A percentile compares a stretch with the other conserved stretches of the same genome.
Evolutionary conservation across 371 early-diverging fungal genomes (phyloP).

Genomic region (Circinella minor): DNA sequence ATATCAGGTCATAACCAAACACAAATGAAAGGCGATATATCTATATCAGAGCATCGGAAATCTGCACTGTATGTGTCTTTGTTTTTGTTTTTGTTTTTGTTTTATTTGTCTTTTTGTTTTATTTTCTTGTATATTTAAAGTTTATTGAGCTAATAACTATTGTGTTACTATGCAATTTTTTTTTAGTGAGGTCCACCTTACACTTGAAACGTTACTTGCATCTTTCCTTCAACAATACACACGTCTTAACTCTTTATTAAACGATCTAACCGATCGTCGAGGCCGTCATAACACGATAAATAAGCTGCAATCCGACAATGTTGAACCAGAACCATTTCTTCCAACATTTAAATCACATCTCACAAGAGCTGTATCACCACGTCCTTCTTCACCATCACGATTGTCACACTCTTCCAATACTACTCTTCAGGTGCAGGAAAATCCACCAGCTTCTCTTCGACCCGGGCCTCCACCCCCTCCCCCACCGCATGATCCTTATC

Average conservation of each 20-base stretch:
- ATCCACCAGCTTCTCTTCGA: too few relatives aligned
- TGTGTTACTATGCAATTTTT: not conserved
- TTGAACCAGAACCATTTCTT: conserved; percentile 3
- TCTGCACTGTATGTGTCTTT: not conserved
- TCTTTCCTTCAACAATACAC: conserved; percentile 8
- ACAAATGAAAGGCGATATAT: not conserved
- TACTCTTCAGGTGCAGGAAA: not conserved
- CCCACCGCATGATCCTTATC: not conserved
- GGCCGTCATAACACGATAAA: conserved; percentile 4
- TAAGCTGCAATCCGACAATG: not conserved
- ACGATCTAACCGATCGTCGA: not conserved
- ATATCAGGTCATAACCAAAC: not conserved
- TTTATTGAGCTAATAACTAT: not conserved
- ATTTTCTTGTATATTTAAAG: not conserved
- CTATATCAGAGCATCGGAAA: not conserved
- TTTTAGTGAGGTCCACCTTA: conserved; percentile 7
- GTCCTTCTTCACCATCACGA: not conserved
- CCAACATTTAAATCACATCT: not conserved
- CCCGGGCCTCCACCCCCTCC: not conserved
- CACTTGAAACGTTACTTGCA: conserved; percentile 8
- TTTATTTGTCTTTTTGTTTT: not conserved
- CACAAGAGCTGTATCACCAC: not conserved
- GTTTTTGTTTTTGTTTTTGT: not conserved
- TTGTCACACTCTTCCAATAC: not conserved
- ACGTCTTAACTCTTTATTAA: not conserved